Conservation (phyloP, 164 flowering plant species). For the Annona squamosa region DNA sequence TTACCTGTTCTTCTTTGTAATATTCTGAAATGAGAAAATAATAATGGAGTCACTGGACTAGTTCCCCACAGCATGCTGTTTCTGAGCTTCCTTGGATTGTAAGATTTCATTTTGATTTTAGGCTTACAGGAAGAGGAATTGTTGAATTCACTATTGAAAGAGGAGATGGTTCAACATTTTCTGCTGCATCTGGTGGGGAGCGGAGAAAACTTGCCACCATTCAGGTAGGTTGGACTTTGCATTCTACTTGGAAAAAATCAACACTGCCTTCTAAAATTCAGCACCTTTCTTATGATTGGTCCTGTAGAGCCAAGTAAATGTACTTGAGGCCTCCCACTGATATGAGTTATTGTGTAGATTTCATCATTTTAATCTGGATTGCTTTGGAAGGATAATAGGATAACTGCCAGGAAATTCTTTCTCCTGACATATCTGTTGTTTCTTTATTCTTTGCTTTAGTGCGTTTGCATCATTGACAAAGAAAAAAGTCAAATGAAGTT, state of each 20-base stretch:
- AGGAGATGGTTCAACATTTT: slow-evolving; percentile 75
- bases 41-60: too few relatives aligned
- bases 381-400: not conserved
- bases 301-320: not conserved
- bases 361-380: not conserved
- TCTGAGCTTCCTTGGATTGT: not conserved
- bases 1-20: too few relatives aligned
- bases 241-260: not conserved
- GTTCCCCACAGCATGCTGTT: not conserved
- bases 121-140: slow-evolving; percentile 79
- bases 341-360: not conserved
- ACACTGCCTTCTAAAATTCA: not conserved
- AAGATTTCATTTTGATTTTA: slow-evolving; percentile 18
- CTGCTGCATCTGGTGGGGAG: slow-evolving; percentile 72
- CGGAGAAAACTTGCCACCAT: slow-evolving; percentile 54
- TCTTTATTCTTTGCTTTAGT: not conserved
- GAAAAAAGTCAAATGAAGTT: not conserved
- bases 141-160: slow-evolving; percentile 79
- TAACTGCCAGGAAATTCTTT: not conserved
- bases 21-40: too few relatives aligned
- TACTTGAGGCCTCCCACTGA: not conserved
- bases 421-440: not conserved
- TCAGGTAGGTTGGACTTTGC: slow-evolving; percentile 46
- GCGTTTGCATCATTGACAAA: not conserved
- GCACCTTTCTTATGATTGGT: not conserved